phyloP scores from a whole-genome alignment of 176 grass and related monocot species.

The Raddia distichophylla region DNA sequence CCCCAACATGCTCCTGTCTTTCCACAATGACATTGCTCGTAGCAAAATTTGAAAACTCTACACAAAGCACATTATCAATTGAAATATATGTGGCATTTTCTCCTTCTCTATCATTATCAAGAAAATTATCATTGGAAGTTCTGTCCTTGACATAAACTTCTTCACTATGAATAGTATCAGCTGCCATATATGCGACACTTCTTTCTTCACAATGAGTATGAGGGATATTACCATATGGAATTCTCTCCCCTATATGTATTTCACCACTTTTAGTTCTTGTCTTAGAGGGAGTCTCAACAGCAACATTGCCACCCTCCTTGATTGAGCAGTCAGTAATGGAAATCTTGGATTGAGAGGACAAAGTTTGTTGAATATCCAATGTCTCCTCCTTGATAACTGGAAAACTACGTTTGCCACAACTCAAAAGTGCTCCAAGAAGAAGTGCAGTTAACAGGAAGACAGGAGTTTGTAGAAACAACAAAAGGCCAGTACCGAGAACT shows the following conservation, averaged over 20 bases:
- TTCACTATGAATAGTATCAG: slow-evolving; percentile 1
- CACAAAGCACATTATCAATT: background rate
- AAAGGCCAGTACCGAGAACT: slow-evolving; percentile 25
- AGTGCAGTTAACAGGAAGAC: slow-evolving; percentile 59
- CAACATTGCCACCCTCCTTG: slow-evolving; percentile 26
- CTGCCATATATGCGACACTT: slow-evolving; percentile 3
- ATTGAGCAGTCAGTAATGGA: background rate
- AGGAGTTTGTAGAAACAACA: slow-evolving; percentile 50
- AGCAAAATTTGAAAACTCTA: slow-evolving; percentile 20
- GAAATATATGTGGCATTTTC: background rate
- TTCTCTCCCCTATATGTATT: slow-evolving; percentile 16
- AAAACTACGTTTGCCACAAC: slow-evolving; percentile 43
- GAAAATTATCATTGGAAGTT: slow-evolving; percentile 2
- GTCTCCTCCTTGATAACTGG: slow-evolving; percentile 30
- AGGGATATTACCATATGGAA: background rate
- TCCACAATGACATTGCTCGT: slow-evolving; percentile 13
- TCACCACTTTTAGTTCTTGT: slow-evolving; percentile 2
- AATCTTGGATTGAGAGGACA: slow-evolving; percentile 11
- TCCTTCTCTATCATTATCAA: slow-evolving; percentile 8
- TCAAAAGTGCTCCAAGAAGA: slow-evolving; percentile 65
- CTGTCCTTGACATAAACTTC: slow-evolving; percentile 11
- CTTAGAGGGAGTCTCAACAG: background rate
- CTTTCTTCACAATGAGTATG: background rate
- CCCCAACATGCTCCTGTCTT: slow-evolving; percentile 21
- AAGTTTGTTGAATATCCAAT: background rate